Base-by-base conservation (phyloP, 179 eudicot species). In the Beta lomatogona region DNA sequence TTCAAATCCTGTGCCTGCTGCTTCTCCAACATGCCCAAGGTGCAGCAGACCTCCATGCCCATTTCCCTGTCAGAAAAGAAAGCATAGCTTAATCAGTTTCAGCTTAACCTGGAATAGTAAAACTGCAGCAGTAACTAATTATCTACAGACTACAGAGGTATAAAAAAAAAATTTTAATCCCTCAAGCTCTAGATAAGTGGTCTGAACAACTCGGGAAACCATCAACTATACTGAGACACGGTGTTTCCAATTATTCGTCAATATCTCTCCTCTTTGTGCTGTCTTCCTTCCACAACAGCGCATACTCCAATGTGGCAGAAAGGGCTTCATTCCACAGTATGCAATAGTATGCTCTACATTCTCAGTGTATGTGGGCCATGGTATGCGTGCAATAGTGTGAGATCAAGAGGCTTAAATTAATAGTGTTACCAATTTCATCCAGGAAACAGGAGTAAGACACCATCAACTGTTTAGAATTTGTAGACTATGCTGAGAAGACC, bases 21-120 rank as follows among this genome's bases (percentile, higher is more conserved):
- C 88, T 96, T 93, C 88, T 96, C 99, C 79, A 96, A 81, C 99
- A 96, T 96, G 71, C 99, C 99, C 88, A 96, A 87, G 53, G 99
- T 96, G 88, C 99, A 96, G 87, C 99, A 96, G 73, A 96, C 99
- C 84, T 96, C 99, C 99, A 96, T 94, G 66, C 97, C 99, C 99
- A 96, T 94, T 59, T 80, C 97, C 94, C 99, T 96, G 83, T 36
- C 65, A 89, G 75, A 77, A 72, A 77, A 60, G 69, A 48, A 63
- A 72, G 69, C 54, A 54, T 76, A 21, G 66, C 55, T 73, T 67
- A 18, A 13, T 2, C 28, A 22, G 25, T 74, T 70, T n/a, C 25
- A 74, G 70, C 25, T 76, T 80, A 48, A 63, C 78, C 45, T n/a
- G 8, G 22, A 73, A 73, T 19, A 2, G 13, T 19, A 21, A 14